phyloP scores from a whole-genome alignment of 768 basidiomycete genomes.

The Neoboletus brunneissimus region DNA sequence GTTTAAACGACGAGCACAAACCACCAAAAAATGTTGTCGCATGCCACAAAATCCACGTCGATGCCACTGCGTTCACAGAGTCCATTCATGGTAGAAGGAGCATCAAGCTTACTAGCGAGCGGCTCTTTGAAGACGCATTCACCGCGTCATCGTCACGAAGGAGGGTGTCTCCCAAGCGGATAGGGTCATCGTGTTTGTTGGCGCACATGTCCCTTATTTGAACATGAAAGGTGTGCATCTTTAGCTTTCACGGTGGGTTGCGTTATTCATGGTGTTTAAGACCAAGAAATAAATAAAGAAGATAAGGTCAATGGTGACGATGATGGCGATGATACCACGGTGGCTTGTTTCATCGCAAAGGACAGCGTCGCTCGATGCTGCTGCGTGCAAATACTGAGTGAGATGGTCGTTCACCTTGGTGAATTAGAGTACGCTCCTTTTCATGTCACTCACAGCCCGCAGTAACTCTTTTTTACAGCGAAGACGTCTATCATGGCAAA shows the following conservation, averaged over 20 bases:
- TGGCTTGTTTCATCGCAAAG: conserved; percentile 74
- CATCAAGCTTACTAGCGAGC: conserved; percentile 69
- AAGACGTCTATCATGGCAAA: conserved; percentile 80
- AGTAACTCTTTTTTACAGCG: conserved; percentile 42
- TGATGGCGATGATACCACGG: conserved; percentile 51
- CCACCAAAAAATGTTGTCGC: conserved; percentile 85
- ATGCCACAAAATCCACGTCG: conserved; percentile 72
- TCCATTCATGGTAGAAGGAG: conserved; percentile 46
- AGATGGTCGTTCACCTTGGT: conserved; percentile 77
- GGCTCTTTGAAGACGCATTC: conserved; percentile 67
- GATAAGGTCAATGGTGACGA: conserved; percentile 41
- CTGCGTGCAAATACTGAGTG: no score
- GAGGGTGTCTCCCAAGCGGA: conserved; percentile 79
- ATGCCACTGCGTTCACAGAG: conserved; percentile 59
- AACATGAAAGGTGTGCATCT: conserved; percentile 65
- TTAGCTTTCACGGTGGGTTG: not conserved
- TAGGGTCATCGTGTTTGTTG: conserved; percentile 76
- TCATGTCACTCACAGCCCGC: not conserved
- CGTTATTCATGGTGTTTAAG: conserved; percentile 22
- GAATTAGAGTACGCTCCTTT: conserved; percentile 72
- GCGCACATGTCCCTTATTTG: conserved; percentile 70
- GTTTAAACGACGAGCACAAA: conserved; percentile 66
- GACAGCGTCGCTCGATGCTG: conserved; percentile 87
- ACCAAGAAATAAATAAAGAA: conserved; percentile 34
- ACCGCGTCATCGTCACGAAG: conserved; percentile 64